phyloP scores from a whole-genome alignment of 306 rosid species.

The Castanopsis chinensis region DNA sequence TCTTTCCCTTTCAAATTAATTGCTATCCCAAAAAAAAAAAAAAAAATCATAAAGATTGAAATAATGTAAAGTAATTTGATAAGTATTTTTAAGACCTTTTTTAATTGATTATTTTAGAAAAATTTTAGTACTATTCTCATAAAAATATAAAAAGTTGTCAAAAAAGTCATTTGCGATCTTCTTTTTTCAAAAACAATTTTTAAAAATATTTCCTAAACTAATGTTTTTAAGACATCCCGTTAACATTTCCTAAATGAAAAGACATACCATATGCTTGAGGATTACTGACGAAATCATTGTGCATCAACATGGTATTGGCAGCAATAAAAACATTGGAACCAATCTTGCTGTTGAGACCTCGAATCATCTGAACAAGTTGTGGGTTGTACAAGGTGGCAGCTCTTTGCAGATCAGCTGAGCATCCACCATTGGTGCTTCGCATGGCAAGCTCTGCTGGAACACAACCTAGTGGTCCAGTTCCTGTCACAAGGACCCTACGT shows the following conservation, averaged over 20 bases:
- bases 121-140: no score
- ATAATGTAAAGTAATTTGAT: no score
- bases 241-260: no score
- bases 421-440: slow-evolving; percentile 52
- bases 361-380: slow-evolving; percentile 47
- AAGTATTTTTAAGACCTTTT: no score
- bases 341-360: slow-evolving; percentile 38
- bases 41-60: no score
- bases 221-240: no score
- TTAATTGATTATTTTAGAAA: no score
- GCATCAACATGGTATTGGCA: slow-evolving; percentile 54
- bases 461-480: slow-evolving; percentile 78
- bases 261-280: slow-evolving; percentile 58
- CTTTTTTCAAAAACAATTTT: no score
- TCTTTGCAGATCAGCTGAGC: slow-evolving; percentile 55
- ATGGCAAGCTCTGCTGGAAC: slow-evolving; percentile 66
- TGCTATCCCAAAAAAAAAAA: no score
- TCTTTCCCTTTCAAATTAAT: no score
- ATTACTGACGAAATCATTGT: slow-evolving; percentile 59
- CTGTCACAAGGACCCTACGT: slow-evolving; percentile 63
- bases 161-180: no score
- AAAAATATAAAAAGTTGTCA: no score
- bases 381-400: slow-evolving; percentile 70
- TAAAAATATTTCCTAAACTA: accelerated
- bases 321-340: slow-evolving; percentile 51